A percentile compares a stretch with the other conserved stretches of the same genome.
These are phyloP conservation scores for Lathyrus tuberosus DNA, from an alignment of 306 rosid genomes.

Conservation along the genomic window DNA sequence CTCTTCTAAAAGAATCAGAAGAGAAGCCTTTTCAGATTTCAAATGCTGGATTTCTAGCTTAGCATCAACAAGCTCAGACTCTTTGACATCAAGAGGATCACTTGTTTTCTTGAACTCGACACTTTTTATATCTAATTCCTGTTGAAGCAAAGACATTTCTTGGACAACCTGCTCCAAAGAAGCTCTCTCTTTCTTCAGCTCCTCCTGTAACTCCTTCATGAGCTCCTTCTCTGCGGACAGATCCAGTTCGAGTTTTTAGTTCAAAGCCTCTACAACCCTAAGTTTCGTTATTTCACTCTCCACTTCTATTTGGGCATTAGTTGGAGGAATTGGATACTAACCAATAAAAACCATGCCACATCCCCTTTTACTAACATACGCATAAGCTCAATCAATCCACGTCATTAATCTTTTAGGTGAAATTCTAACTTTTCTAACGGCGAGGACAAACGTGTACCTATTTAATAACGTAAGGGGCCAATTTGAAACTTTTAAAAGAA, in stretches of 20 bases:
- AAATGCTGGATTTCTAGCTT: constrained; percentile 79
- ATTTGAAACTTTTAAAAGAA: no score
- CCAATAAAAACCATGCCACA: no score
- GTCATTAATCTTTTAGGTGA: no score
- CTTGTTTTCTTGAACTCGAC: constrained; percentile 51
- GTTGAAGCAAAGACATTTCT: no score
- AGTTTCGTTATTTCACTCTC: constrained; percentile 73
- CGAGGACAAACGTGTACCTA: no score
- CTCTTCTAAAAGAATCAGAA: constrained; percentile 67
- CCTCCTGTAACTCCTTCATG: constrained; percentile 62
- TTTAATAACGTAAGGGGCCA: no score
- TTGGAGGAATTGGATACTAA: no score
- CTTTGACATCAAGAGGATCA: constrained; percentile 62
- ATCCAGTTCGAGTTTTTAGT: constrained; percentile 65
- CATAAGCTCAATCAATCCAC: no score
- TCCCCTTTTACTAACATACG: no score
- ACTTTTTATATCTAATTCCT: constrained; percentile 56
- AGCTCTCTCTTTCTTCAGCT: no score
- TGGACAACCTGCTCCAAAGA: no score
- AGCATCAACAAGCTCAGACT: constrained; percentile 73
- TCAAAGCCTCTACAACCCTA: constrained; percentile 60
- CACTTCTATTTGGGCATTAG: constrained; percentile 76
- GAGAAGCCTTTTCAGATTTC: constrained; percentile 78
- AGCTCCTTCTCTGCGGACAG: constrained; percentile 63
- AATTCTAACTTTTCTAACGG: no score